These are phyloP conservation scores for Rhexocercosporidium sp. DNA, from an alignment of 2,329 filamentous ascomycete species.

Conservation along the genomic window DNA sequence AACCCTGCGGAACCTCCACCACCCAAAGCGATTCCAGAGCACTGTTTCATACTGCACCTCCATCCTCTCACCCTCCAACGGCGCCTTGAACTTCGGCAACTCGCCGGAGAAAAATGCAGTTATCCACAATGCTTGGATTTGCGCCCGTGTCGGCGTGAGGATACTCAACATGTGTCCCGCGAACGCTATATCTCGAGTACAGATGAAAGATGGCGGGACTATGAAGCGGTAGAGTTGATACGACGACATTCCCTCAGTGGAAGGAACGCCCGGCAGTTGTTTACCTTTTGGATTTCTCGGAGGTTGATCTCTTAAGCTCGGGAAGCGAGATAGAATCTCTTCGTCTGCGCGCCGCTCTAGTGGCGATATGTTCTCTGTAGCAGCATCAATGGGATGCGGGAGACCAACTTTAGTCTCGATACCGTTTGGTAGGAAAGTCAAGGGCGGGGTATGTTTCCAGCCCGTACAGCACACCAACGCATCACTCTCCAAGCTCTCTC, in stretches of 20 bases:
- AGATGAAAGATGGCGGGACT: conserved; percentile 49
- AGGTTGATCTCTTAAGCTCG: conserved; percentile 57
- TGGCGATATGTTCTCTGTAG: conserved; percentile 36
- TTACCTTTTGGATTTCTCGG: conserved; percentile 33
- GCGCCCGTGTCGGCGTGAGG: conserved; percentile 47
- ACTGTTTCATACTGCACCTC: conserved; percentile 55
- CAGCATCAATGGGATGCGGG: conserved; percentile 46
- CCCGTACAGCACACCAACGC: conserved; percentile 62
- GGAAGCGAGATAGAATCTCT: conserved; percentile 59
- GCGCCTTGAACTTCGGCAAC: conserved; percentile 47
- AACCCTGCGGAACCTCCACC: conserved; percentile 72
- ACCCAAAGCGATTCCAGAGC: conserved; percentile 70
- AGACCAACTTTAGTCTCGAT: conserved; percentile 54
- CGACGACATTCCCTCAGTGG: conserved; percentile 18
- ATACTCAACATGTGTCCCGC: conserved; percentile 52
- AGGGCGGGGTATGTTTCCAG: conserved; percentile 58
- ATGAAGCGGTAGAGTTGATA: conserved; percentile 55
- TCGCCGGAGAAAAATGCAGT: conserved; percentile 65
- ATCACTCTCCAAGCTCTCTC: conserved; percentile 53
- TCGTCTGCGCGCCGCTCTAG: conserved; percentile 53
- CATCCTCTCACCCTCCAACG: no score
- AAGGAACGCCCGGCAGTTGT: no score
- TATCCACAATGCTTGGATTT: conserved; percentile 65
- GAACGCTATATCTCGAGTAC: conserved; percentile 50
- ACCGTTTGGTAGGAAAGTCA: conserved; percentile 55